These are phyloP conservation scores for Psilocybe azurescens DNA, from an alignment of 768 basidiomycete species.

Conservation along the genomic window DNA sequence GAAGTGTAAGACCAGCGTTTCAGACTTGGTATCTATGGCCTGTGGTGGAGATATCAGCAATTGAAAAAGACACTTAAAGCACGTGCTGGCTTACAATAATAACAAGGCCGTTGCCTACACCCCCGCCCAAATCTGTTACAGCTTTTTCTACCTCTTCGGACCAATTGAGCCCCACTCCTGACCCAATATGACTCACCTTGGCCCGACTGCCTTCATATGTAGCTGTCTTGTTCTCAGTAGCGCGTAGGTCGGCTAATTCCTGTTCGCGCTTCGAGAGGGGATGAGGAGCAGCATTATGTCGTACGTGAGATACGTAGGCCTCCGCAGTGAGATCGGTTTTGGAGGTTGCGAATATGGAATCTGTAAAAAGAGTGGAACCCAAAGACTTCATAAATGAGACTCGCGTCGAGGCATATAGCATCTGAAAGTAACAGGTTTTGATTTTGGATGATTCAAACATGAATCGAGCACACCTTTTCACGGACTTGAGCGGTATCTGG, in stretches of 20 bases:
- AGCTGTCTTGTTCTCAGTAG: constrained; percentile 64
- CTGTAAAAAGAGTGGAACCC: constrained; percentile 73
- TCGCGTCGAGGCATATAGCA: constrained; percentile 88
- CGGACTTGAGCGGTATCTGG: constrained; percentile 82
- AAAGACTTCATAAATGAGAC: constrained; percentile 71
- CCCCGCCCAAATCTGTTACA: constrained; percentile 58
- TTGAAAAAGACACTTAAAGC: not conserved
- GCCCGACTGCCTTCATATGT: constrained; percentile 64
- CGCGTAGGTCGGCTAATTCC: constrained; percentile 78
- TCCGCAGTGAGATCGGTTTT: constrained; percentile 69
- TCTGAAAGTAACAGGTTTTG: constrained; percentile 45
- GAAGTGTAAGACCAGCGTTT: constrained; percentile 57
- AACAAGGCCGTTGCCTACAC: constrained; percentile 58
- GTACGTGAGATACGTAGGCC: constrained; percentile 76
- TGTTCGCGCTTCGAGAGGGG: constrained; percentile 85
- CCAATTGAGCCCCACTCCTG: constrained; percentile 74
- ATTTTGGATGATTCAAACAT: not conserved
- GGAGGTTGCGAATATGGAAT: constrained; percentile 79
- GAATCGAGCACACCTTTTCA: constrained; percentile 63
- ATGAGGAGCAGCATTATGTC: constrained; percentile 74
- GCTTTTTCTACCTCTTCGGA: constrained; percentile 65
- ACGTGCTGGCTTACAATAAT: constrained; percentile 57
- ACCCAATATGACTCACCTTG: constrained; percentile 59
- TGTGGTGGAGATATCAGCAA: not conserved
- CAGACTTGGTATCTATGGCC: constrained; percentile 63